Conservation (phyloP, 2,329 filamentous ascomycete genomes). For the Blastomyces emzantsi region DNA sequence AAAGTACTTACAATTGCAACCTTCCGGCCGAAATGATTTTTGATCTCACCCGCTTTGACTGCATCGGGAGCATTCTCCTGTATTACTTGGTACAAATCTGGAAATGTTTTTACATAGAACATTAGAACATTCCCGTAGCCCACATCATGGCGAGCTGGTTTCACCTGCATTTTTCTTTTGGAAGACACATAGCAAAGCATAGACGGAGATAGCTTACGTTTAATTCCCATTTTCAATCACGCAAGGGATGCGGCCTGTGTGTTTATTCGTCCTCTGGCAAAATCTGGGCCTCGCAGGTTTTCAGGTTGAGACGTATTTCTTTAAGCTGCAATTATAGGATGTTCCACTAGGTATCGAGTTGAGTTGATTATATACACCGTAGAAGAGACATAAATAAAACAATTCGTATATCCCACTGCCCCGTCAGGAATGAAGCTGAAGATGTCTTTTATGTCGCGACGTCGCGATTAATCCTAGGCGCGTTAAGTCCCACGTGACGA, state of each 20-base stretch:
- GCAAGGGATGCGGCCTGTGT: background rate
- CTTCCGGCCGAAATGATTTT: conserved; percentile 97
- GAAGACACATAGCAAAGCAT: conserved; percentile 6
- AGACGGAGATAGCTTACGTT: conserved; percentile 33
- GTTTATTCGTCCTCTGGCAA: background rate
- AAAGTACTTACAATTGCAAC: conserved; percentile 73
- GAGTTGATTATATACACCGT: background rate
- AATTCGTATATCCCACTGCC: background rate
- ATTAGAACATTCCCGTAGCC: conserved; percentile 11
- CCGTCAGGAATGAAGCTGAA: background rate
- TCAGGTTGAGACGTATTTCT: background rate
- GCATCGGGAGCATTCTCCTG: conserved; percentile 91
- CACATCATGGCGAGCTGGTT: background rate
- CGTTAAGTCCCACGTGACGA: background rate
- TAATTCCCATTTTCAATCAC: conserved; percentile 40
- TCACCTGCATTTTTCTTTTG: conserved; percentile 7
- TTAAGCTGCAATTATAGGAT: background rate
- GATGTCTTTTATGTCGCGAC: background rate
- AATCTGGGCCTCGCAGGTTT: background rate
- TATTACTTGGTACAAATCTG: conserved; percentile 68
- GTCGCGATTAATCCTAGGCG: background rate
- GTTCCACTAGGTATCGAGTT: no score
- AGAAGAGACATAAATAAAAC: background rate
- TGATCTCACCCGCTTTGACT: conserved; percentile 95
- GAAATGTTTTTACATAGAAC: background rate